Evolutionary conservation across 192 early-diverging fungal species (phyloP).

Genomic region (Backusella mclennaniae): DNA sequence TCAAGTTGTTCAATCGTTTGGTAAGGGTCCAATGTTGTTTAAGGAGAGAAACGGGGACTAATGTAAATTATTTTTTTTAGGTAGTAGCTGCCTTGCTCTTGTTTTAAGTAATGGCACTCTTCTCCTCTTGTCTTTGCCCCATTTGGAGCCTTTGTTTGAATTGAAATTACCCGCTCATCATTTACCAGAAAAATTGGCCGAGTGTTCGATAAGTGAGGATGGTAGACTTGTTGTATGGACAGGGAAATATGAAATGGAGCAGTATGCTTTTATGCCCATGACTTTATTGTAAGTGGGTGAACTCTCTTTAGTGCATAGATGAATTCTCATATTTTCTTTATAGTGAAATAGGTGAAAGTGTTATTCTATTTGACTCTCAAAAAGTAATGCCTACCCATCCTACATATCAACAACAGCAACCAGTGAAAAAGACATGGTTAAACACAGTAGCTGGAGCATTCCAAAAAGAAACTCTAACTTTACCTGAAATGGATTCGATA

Average conservation of each 20-base stretch:
- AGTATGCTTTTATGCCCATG: constrained; percentile 21
- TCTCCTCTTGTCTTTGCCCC: constrained; percentile 25
- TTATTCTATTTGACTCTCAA: constrained; percentile 29
- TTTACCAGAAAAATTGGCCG: constrained; percentile 1
- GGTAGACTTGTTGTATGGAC: constrained; percentile 33
- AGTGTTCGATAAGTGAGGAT: constrained; percentile 24
- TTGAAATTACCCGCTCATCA: not conserved
- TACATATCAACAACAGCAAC: not conserved
- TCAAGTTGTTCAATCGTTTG: not conserved
- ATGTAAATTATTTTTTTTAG: not conserved
- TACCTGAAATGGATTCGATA: constrained; percentile 30
- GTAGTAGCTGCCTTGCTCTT: constrained; percentile 11
- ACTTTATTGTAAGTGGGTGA: constrained; percentile 20
- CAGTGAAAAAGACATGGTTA: constrained; percentile 33
- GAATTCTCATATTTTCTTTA: not conserved
- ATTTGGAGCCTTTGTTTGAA: constrained; percentile 15
- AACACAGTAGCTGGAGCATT: constrained; percentile 30
- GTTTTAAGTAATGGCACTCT: constrained; percentile 18
- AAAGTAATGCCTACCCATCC: constrained; percentile 20
- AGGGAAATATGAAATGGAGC: constrained; percentile 25
- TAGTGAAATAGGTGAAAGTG: constrained; percentile 28
- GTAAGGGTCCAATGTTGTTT: constrained; percentile 9
- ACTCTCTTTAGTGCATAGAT: too few species aligned
- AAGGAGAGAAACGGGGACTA: not conserved
- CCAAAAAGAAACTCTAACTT: constrained; percentile 21